Percentiles rank a stretch among this genome's conserved stretches.
These are phyloP conservation scores for Nyssa sinensis DNA, from an alignment of 148 eudicot species.

Conservation along the genomic window DNA sequence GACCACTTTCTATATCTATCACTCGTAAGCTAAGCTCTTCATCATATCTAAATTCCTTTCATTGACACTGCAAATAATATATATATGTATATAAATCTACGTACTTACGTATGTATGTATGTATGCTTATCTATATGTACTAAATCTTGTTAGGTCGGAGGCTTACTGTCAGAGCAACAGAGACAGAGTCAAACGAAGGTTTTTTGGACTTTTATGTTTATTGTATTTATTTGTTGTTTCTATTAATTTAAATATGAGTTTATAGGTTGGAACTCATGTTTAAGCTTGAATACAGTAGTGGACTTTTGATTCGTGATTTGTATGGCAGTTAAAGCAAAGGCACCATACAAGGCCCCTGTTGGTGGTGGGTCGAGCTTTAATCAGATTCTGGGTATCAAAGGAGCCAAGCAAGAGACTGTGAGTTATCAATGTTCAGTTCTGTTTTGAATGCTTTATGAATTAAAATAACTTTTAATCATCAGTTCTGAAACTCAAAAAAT, in stretches of 20 bases:
- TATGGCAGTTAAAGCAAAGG: conserved; percentile 64
- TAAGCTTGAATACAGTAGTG: too few relatives aligned
- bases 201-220: neutral
- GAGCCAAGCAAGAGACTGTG: conserved; percentile 90
- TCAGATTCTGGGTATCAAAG: conserved; percentile 93
- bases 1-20: conserved; percentile 33
- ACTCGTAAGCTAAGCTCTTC: conserved; percentile 38
- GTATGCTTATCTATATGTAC: neutral
- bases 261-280: neutral
- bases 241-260: neutral
- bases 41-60: neutral
- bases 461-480: neutral
- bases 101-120: too few relatives aligned
- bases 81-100: too few relatives aligned
- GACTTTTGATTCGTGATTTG: conserved; percentile 12
- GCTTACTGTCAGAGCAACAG: conserved; percentile 67
- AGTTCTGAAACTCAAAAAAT: neutral
- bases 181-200: conserved; percentile 79
- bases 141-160: conserved; percentile 47
- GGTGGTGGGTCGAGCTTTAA: conserved; percentile 77
- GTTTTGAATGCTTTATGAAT: neutral
- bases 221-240: neutral
- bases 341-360: conserved; percentile 79
- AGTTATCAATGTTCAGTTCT: conserved; percentile 20
- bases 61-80: too few relatives aligned